A percentile compares a stretch with the other conserved stretches of the same genome.
These are phyloP conservation scores for Colletotrichum euphorbiae DNA, from an alignment of 2,329 filamentous ascomycete genomes.

Conservation along the genomic window DNA sequence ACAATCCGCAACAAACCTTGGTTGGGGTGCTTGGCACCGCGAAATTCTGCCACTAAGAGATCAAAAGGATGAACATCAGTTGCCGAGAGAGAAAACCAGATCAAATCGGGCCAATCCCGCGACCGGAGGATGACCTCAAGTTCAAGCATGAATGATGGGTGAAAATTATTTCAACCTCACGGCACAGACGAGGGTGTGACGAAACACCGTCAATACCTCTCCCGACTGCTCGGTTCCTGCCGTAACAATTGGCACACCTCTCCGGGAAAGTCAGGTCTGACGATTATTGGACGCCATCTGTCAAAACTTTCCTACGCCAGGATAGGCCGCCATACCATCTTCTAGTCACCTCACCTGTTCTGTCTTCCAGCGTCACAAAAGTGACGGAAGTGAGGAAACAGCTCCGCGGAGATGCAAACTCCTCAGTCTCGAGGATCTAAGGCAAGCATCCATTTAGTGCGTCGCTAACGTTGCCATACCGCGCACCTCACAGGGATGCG, in stretches of 20 bases:
- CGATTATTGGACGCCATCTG: conserved; percentile 16
- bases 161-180: conserved; percentile 32
- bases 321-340: conserved; percentile 23
- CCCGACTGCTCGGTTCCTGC: conserved; percentile 35
- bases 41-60: neutral
- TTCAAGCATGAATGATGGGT: conserved; percentile 27
- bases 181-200: conserved; percentile 23
- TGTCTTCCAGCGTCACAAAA: neutral
- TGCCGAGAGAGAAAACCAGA: conserved; percentile 3
- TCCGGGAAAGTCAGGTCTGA: conserved; percentile 21
- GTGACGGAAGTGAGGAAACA: neutral
- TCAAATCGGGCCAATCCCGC: neutral
- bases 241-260: conserved; percentile 16
- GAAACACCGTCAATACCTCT: conserved; percentile 35
- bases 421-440: conserved; percentile 32
- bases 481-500: conserved; percentile 30
- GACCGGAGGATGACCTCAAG: conserved; percentile 30
- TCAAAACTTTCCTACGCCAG: conserved; percentile 23
- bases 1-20: conserved; percentile 25
- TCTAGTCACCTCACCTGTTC: neutral
- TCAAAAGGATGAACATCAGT: conserved; percentile 26
- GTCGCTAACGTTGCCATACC: conserved; percentile 35
- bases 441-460: conserved; percentile 35
- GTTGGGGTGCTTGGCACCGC: neutral
- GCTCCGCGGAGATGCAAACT: conserved; percentile 37